Evolutionary conservation across 768 basidiomycete genomes (phyloP), one percentile per base, ranked within the genome.

Genomic region (Trametes punicea): DNA sequence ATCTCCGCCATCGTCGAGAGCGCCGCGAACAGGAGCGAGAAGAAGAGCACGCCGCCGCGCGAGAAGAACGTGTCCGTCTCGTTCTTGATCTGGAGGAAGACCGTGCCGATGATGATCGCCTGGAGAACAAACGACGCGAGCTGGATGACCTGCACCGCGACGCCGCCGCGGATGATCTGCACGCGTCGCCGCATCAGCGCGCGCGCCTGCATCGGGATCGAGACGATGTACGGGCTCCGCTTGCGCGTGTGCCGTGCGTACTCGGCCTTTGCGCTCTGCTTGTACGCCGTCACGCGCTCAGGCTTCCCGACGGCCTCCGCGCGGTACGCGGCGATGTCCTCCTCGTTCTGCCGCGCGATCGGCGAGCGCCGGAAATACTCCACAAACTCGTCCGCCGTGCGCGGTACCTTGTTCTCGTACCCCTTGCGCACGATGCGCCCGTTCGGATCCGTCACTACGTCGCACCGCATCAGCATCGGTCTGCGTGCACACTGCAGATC

Each of bases 21-120:
- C 0, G 81, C 83, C 3, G 80, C 71, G 58, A 87, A 82, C 13
- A 88, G 75, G 4, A 86, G 67, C 1, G 84, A 85, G 80, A 90
- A 89, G 78, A 88, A 91, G 18, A 93, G 73, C 21, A 87, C 76
- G 71, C 89, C 84, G 36, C 88, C 88, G 18, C 90, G 81, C n/a
- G 85, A 83, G 75, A 88, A 90, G 65, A 80, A 85, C 10, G 81
- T 82, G 13, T 74, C 68, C 0, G 88, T 88, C 8, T 73, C 71
- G 15, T 80, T 72, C 0, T 80, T 74, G 30, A 83, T 70, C 8
- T 77, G 73, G 55, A 82, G 74, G 75, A 88, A 92, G 26, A 88
- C 78, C 0, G 81, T 83, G 25, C 88, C 87, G 47, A 85, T 76
- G 50, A 81, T 76, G 45, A 77, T 63, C 34, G 77, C 76, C 59